phyloP scores from a whole-genome alignment of 1,139 yeast species.

The Diutina pseudorugosa region DNA sequence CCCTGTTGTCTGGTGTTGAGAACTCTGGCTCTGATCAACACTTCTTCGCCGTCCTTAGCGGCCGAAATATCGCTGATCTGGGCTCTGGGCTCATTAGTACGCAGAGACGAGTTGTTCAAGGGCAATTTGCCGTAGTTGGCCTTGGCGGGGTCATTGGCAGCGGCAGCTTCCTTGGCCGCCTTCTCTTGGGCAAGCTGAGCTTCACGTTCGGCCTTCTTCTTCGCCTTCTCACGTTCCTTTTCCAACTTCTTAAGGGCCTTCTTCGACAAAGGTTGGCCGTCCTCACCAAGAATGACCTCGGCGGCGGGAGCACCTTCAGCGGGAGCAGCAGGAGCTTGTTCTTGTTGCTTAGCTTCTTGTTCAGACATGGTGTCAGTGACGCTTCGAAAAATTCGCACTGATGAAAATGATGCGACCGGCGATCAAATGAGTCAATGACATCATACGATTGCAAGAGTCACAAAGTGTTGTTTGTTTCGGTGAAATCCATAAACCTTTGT shows the following conservation, averaged over 20 bases:
- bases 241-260: conserved; percentile 91
- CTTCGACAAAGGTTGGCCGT: conserved; percentile 91
- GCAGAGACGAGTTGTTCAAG: conserved; percentile 63
- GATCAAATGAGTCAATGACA: background rate
- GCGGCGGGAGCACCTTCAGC: conserved; percentile 10
- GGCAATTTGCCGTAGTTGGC: conserved; percentile 86
- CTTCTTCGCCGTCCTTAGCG: conserved; percentile 65
- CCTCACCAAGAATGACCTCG: conserved; percentile 48
- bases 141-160: conserved; percentile 73
- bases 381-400: background rate
- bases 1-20: conserved; percentile 93
- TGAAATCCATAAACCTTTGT: too few relatives aligned
- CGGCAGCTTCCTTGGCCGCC: conserved; percentile 67
- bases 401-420: background rate
- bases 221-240: conserved; percentile 86
- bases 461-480: background rate
- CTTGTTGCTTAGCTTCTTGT: background rate
- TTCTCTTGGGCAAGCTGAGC: conserved; percentile 79
- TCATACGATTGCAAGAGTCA: background rate
- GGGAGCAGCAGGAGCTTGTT: background rate
- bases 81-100: conserved; percentile 49
- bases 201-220: conserved; percentile 87
- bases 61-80: conserved; percentile 44
- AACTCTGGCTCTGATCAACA: conserved; percentile 84
- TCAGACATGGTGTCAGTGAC: background rate